phyloP scores from a whole-genome alignment of 164 flowering plant species.

The Saururus chinensis region DNA sequence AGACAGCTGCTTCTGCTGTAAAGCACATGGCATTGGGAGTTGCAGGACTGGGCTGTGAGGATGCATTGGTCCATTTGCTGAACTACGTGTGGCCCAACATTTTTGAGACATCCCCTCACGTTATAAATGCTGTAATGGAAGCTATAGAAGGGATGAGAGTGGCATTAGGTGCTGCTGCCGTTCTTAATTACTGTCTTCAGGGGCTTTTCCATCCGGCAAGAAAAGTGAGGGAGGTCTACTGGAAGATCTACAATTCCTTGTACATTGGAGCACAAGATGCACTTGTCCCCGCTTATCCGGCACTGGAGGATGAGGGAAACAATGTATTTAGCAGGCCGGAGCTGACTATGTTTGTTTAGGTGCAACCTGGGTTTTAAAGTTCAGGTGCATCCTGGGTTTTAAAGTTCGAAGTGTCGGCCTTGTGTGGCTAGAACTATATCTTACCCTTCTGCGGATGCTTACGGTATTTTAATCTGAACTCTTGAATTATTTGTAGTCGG shows the following conservation, averaged over 20 bases:
- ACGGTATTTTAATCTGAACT: too few relatives aligned
- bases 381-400: too few relatives aligned
- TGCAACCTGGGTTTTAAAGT: too few relatives aligned
- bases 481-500: too few relatives aligned
- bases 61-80: conserved; percentile 76
- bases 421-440: too few relatives aligned
- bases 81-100: conserved; percentile 96
- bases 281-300: conserved; percentile 84
- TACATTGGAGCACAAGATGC: conserved; percentile 92
- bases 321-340: conserved; percentile 83
- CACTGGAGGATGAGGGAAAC: conserved; percentile 59
- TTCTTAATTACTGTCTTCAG: conserved; percentile 91
- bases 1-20: conserved; percentile 96
- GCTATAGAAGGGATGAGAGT: conserved; percentile 99
- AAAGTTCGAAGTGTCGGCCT: too few relatives aligned
- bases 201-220: conserved; percentile 93
- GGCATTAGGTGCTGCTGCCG: conserved; percentile 79
- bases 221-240: conserved; percentile 94
- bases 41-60: conserved; percentile 93
- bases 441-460: too few relatives aligned
- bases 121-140: conserved; percentile 95
- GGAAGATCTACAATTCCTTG: conserved; percentile 94
- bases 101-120: conserved; percentile 97
- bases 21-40: conserved; percentile 98
- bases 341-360: conserved; percentile 53